Evolutionary conservation across 2,329 filamentous ascomycete species (phyloP).

Genomic region (Fusarium agapanthi): DNA sequence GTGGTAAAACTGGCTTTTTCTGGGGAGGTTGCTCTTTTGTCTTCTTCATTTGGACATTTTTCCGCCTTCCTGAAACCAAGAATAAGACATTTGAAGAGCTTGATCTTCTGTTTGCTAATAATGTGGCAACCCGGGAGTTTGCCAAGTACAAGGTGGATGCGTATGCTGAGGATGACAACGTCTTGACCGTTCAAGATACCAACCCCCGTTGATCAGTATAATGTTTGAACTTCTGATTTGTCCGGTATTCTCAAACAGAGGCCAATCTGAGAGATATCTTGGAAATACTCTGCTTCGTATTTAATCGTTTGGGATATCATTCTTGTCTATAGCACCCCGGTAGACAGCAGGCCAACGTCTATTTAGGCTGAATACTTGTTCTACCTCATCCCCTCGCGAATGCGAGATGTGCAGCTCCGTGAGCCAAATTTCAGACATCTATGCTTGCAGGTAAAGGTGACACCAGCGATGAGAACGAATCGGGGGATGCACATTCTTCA

Average conservation of each 20-base stretch:
- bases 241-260: not conserved
- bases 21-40: constrained; percentile 48
- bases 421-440: not conserved
- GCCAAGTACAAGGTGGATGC: constrained; percentile 46
- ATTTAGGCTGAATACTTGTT: not conserved
- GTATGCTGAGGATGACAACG: constrained; percentile 17
- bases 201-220: not conserved
- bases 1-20: constrained; percentile 51
- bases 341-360: not conserved
- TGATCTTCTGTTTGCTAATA: constrained; percentile 60
- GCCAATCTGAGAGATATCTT: not conserved
- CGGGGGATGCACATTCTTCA: accelerated
- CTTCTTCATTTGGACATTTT: constrained; percentile 58
- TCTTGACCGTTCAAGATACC: not conserved
- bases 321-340: not conserved
- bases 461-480: too few species aligned
- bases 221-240: not conserved
- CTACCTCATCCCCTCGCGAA: not conserved
- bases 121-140: constrained; percentile 52
- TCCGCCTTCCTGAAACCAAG: constrained; percentile 60
- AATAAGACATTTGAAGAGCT: constrained; percentile 59
- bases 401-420: not conserved
- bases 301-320: not conserved
- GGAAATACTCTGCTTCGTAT: not conserved
- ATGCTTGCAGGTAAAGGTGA: not conserved